These are phyloP conservation scores for Pseudodiploospora longispora DNA, from an alignment of 2,329 filamentous ascomycete species.

Conservation along the genomic window DNA sequence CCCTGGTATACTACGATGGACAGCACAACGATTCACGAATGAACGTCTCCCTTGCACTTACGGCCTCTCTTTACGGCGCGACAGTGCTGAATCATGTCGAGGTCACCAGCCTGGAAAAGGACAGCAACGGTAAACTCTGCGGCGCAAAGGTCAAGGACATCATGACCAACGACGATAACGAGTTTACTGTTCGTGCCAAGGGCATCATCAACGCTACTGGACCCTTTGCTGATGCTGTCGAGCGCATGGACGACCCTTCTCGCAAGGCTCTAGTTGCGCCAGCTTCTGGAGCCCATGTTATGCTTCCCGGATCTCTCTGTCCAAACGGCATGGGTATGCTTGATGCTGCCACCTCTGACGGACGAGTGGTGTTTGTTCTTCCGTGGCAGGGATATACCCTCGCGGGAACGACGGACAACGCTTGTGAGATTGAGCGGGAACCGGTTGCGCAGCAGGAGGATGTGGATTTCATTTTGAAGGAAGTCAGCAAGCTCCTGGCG, in stretches of 20 bases:
- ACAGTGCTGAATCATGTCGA: constrained; percentile 77
- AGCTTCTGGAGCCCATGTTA: constrained; percentile 73
- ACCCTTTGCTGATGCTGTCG: constrained; percentile 71
- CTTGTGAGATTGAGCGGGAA: constrained; percentile 58
- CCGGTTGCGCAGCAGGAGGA: constrained; percentile 69
- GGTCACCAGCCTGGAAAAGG: constrained; percentile 66
- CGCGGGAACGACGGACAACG: constrained; percentile 72
- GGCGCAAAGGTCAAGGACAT: constrained; percentile 52
- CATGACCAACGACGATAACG: constrained; percentile 51
- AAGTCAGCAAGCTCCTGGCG: constrained; percentile 67
- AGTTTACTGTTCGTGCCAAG: constrained; percentile 67
- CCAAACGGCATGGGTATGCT: constrained; percentile 76
- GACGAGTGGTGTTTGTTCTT: constrained; percentile 81
- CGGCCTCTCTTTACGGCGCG: constrained; percentile 69
- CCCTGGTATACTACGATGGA: constrained; percentile 79
- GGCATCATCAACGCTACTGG: constrained; percentile 80
- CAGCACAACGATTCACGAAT: constrained; percentile 83
- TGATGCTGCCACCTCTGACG: constrained; percentile 72
- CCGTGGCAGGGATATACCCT: constrained; percentile 85
- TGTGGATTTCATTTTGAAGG: constrained; percentile 73
- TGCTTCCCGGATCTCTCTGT: constrained; percentile 71
- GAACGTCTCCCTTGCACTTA: constrained; percentile 78
- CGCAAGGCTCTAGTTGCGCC: constrained; percentile 69
- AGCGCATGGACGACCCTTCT: constrained; percentile 68
- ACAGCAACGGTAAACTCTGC: constrained; percentile 57